Conservation (phyloP, 768 basidiomycete genomes). For the Terana coerulea region DNA sequence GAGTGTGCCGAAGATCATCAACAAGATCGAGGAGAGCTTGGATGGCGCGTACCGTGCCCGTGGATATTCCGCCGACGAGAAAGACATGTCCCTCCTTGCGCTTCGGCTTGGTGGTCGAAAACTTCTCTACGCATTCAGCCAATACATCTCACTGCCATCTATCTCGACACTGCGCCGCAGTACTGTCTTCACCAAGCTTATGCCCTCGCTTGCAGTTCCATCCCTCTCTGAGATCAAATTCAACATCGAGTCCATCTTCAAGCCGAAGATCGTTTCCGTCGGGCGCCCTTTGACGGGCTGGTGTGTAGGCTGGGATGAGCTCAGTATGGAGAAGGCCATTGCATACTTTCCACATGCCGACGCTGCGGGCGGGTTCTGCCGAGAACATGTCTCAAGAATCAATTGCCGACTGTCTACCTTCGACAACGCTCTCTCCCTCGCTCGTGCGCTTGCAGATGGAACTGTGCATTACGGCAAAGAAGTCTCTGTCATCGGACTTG, state of each 20-base stretch:
- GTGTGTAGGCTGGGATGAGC: constrained; percentile 26
- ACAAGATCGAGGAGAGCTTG: constrained; percentile 13
- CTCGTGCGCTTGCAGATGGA: constrained; percentile 17
- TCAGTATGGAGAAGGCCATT: constrained; percentile 20
- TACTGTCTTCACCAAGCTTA: constrained; percentile 12
- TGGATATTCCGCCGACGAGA: constrained; percentile 21
- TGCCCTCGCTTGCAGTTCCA: constrained; percentile 12
- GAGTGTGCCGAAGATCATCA: constrained; percentile 16
- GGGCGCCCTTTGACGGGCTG: constrained; percentile 2
- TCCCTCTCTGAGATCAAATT: constrained; percentile 18
- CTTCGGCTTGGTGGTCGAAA: constrained; percentile 30
- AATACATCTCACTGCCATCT: constrained; percentile 24
- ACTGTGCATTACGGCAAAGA: constrained; percentile 28
- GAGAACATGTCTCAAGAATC: constrained; percentile 19
- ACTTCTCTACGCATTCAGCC: constrained; percentile 26
- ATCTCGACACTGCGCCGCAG: constrained; percentile 13
- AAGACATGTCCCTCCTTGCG: constrained; percentile 21
- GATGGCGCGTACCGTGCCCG: constrained; percentile 19
- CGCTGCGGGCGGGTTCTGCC: constrained; percentile 25
- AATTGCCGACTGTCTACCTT: constrained; percentile 14
- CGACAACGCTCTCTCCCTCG: constrained; percentile 8
- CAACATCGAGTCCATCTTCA: constrained; percentile 27
- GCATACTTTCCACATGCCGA: constrained; percentile 24
- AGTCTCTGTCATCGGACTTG: constrained; percentile 24
- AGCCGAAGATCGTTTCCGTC: neutral